Conservation (phyloP, 495 filamentous ascomycete species). For the Patellaria atrata region DNA sequence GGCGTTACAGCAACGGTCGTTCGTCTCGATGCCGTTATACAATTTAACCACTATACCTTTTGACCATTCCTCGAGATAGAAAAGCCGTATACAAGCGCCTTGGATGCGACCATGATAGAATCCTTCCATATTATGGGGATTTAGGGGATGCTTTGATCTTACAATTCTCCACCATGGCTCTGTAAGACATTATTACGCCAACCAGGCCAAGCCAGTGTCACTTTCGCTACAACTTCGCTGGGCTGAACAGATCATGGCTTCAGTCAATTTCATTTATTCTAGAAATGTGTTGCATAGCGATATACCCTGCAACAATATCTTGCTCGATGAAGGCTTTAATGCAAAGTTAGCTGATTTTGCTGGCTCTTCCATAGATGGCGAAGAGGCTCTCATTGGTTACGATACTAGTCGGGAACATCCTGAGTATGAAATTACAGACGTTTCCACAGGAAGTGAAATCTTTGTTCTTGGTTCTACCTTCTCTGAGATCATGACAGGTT, state of each 20-base stretch:
- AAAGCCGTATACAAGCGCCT: slow-evolving; percentile 8
- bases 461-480: slow-evolving; percentile 23
- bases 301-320: slow-evolving; percentile 20
- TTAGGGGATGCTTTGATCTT: slow-evolving; percentile 9
- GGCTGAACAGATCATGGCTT: slow-evolving; percentile 2
- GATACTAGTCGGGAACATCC: slow-evolving; percentile 10
- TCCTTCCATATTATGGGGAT: slow-evolving; percentile 8
- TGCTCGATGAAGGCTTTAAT: slow-evolving; percentile 19
- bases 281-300: slow-evolving; percentile 15
- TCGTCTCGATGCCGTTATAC: slow-evolving; percentile 8
- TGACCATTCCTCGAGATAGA: slow-evolving; percentile 5
- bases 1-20: slow-evolving; percentile 6
- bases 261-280: slow-evolving; percentile 7
- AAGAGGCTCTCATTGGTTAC: slow-evolving; percentile 14
- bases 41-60: slow-evolving; percentile 2
- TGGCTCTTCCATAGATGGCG: slow-evolving; percentile 21
- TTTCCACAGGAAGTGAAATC: slow-evolving; percentile 14
- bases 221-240: slow-evolving; percentile 6
- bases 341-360: slow-evolving; percentile 23
- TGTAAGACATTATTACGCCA: slow-evolving; percentile 7
- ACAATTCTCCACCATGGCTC: slow-evolving; percentile 6
- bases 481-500: slow-evolving; percentile 22
- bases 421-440: not conserved
- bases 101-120: slow-evolving; percentile 4
- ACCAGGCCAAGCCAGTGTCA: slow-evolving; percentile 2